These are phyloP conservation scores for Russula ochroleuca DNA, from an alignment of 768 basidiomycete genomes.

Conservation along the genomic window DNA sequence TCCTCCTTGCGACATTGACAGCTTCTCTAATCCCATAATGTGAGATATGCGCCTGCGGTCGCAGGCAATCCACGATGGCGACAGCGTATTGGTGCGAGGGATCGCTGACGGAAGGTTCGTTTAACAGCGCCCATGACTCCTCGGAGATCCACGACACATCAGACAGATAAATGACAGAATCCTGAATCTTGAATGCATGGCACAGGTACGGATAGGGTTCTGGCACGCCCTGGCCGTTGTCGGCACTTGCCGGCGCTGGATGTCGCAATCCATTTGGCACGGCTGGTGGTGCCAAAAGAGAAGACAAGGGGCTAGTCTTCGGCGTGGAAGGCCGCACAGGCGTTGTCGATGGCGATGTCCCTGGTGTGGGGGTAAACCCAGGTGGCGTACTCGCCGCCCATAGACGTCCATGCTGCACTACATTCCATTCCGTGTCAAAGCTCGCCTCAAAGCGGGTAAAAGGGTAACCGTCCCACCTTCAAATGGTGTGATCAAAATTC, in stretches of 20 bases:
- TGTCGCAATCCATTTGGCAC: neutral
- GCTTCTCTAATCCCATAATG: conserved; percentile 74
- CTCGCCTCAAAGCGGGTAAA: neutral
- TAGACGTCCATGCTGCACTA: conserved; percentile 68
- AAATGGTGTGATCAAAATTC: conserved; percentile 61
- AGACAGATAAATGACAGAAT: conserved; percentile 69
- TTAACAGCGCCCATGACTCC: conserved; percentile 55
- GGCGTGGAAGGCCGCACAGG: conserved; percentile 31
- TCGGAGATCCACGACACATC: conserved; percentile 82
- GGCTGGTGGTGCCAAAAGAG: neutral
- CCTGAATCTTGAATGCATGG: conserved; percentile 65
- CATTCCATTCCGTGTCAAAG: conserved; percentile 2
- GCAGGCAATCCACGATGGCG: conserved; percentile 74
- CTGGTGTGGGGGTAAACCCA: conserved; percentile 41
- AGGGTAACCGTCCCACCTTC: conserved; percentile 42
- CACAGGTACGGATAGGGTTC: conserved; percentile 56
- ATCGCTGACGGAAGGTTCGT: conserved; percentile 30
- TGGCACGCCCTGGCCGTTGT: conserved; percentile 24
- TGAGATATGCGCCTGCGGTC: conserved; percentile 61
- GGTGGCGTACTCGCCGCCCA: conserved; percentile 45
- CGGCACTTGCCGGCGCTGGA: conserved; percentile 12
- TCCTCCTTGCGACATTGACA: conserved; percentile 48
- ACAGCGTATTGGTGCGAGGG: conserved; percentile 42
- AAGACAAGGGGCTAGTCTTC: conserved; percentile 9
- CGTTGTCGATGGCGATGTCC: conserved; percentile 34